Percentiles rank a stretch among this genome's conserved stretches.
These are phyloP conservation scores for Chaetoceros muelleri DNA, from an alignment of 108 stramenopile species.

Conservation along the genomic window DNA sequence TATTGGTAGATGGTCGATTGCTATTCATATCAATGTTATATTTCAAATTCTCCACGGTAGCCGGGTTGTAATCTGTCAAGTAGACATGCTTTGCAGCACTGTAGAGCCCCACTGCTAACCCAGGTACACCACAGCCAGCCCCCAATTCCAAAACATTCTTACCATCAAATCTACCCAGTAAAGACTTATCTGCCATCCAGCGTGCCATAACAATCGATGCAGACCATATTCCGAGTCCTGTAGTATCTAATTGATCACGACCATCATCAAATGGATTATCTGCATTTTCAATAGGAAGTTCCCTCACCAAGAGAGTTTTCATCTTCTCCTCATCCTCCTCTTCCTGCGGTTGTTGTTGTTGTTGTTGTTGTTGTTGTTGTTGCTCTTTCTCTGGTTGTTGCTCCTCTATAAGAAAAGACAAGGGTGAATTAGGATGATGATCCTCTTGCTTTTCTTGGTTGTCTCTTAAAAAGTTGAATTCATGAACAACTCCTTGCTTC, in stretches of 20 bases:
- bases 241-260: constrained; percentile 54
- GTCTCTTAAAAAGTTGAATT: constrained; percentile 34
- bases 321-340: neutral
- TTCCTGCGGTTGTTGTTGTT: no score
- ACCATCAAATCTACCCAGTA: constrained; percentile 16
- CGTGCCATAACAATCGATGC: constrained; percentile 68
- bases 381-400: no score
- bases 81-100: constrained; percentile 23
- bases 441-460: constrained; percentile 6
- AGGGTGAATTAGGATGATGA: neutral
- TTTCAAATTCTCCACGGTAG: constrained; percentile 60
- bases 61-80: constrained; percentile 67
- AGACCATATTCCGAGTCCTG: constrained; percentile 79
- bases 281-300: constrained; percentile 33
- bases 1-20: constrained; percentile 2
- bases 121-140: constrained; percentile 73
- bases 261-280: constrained; percentile 68
- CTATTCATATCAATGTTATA: constrained; percentile 64
- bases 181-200: constrained; percentile 42
- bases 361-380: no score
- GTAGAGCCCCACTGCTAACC: neutral
- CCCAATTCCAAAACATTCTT: constrained; percentile 64
- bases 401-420: neutral
- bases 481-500: constrained; percentile 34
- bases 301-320: neutral